Conservation (phyloP, 768 basidiomycete genomes). For the Hydnomerulius pinastri region DNA sequence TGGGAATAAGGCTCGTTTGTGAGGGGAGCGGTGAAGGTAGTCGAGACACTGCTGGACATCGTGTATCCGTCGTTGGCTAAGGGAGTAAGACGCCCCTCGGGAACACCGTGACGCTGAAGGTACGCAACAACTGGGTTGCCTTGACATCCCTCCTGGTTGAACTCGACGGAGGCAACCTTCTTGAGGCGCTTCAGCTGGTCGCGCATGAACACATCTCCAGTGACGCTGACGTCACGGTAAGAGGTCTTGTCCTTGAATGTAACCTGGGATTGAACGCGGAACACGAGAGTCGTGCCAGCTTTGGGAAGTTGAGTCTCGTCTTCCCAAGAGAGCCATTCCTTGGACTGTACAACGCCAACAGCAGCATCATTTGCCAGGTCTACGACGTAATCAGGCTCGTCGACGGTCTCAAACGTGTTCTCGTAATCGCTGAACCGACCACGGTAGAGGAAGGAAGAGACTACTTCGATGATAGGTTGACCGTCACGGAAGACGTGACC, state of each 20-base stretch:
- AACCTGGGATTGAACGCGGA: constrained; percentile 85
- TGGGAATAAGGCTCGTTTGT: constrained; percentile 96
- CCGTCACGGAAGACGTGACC: constrained; percentile 78
- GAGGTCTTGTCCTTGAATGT: constrained; percentile 90
- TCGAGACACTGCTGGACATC: constrained; percentile 62
- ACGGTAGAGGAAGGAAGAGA: constrained; percentile 95
- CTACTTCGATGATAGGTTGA: constrained; percentile 87
- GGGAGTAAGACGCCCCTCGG: constrained; percentile 74
- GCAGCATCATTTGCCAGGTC: constrained; percentile 72
- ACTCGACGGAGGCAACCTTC: constrained; percentile 87
- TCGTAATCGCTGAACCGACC: constrained; percentile 91
- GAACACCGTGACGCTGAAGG: constrained; percentile 85
- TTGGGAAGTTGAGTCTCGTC: constrained; percentile 76
- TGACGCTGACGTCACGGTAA: constrained; percentile 77
- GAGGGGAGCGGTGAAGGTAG: constrained; percentile 77
- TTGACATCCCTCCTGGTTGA: constrained; percentile 81
- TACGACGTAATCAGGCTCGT: constrained; percentile 88
- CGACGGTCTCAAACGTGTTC: constrained; percentile 92
- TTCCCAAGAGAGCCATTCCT: constrained; percentile 98
- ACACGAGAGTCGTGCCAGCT: constrained; percentile 82
- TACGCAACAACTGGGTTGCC: constrained; percentile 95
- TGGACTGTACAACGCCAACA: constrained; percentile 89
- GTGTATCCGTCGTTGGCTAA: constrained; percentile 88
- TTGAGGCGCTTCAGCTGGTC: constrained; percentile 87
- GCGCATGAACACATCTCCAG: constrained; percentile 84